These are phyloP conservation scores for Backusella circina DNA, from an alignment of 192 early-diverging fungal genomes.

Conservation along the genomic window DNA sequence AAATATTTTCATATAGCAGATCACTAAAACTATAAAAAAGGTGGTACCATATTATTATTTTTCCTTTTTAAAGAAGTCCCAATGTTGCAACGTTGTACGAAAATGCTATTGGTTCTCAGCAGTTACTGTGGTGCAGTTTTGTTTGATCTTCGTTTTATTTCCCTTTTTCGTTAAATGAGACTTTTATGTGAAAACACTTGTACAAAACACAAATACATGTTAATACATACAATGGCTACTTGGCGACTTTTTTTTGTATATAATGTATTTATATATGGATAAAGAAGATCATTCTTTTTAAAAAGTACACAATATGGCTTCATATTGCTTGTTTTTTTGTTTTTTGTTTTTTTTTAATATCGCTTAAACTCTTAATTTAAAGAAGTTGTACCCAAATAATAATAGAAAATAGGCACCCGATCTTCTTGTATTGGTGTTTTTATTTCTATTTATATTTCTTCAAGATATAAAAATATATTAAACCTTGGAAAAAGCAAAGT, in stretches of 20 bases:
- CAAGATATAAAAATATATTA: not conserved
- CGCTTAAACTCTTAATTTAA: not conserved
- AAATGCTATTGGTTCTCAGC: not conserved
- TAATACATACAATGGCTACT: not conserved
- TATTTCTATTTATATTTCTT: not conserved
- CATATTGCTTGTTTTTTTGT: not conserved
- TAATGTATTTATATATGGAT: not conserved
- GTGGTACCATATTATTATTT: not conserved
- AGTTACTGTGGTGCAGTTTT: not conserved
- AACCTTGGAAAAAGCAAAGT: not conserved
- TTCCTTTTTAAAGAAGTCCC: not conserved
- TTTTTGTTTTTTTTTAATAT: not conserved
- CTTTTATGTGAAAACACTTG: not conserved
- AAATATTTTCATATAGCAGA: not conserved
- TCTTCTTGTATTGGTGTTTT: not conserved
- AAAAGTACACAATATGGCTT: not conserved
- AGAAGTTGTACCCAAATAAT: not conserved
- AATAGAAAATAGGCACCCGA: not conserved
- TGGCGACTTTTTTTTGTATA: not conserved
- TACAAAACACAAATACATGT: not conserved
- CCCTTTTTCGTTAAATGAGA: not conserved
- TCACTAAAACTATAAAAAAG: not conserved
- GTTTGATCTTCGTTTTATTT: not conserved
- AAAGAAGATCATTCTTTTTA: not conserved
- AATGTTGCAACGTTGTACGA: constrained; percentile 1